These are phyloP conservation scores for Lactarius deliciosus DNA, from an alignment of 768 basidiomycete genomes.

Conservation along the genomic window DNA sequence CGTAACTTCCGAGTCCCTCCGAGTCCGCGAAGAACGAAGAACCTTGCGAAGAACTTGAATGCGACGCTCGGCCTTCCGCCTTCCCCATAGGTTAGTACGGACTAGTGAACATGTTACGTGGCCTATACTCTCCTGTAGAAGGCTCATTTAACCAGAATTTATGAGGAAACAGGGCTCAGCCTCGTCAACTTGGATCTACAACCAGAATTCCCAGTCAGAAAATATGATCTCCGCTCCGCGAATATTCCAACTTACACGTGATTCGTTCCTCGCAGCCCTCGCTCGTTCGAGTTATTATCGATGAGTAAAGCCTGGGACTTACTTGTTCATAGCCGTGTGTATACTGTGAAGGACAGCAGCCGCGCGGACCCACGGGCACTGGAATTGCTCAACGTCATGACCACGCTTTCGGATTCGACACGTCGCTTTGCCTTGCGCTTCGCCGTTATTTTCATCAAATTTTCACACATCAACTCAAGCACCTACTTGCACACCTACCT, in stretches of 20 bases:
- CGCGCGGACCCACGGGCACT: not conserved
- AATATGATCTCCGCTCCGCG: not conserved
- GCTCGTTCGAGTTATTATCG: not conserved
- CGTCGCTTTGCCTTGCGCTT: too few relatives aligned
- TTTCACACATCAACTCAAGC: too few relatives aligned
- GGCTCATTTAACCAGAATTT: not conserved
- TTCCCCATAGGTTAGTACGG: not conserved
- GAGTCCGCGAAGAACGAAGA: too few relatives aligned
- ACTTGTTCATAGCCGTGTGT: not conserved
- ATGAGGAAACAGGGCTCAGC: not conserved
- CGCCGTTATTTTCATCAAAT: not conserved
- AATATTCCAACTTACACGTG: not conserved
- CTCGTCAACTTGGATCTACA: not conserved
- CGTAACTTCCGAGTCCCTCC: not conserved
- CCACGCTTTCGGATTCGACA: not conserved
- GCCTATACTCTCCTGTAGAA: not conserved
- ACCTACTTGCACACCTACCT: not conserved
- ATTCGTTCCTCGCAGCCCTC: not conserved
- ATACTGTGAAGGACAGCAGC: not conserved
- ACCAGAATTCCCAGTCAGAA: not conserved
- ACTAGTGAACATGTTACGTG: not conserved
- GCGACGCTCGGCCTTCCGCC: not conserved
- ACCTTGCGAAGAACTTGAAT: too few relatives aligned
- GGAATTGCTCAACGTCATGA: not conserved
- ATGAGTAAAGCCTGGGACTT: not conserved